Evolutionary conservation across 768 basidiomycete genomes (phyloP), one percentile per base, ranked within the genome.

Genomic region (Pulveroboletus sp.): DNA sequence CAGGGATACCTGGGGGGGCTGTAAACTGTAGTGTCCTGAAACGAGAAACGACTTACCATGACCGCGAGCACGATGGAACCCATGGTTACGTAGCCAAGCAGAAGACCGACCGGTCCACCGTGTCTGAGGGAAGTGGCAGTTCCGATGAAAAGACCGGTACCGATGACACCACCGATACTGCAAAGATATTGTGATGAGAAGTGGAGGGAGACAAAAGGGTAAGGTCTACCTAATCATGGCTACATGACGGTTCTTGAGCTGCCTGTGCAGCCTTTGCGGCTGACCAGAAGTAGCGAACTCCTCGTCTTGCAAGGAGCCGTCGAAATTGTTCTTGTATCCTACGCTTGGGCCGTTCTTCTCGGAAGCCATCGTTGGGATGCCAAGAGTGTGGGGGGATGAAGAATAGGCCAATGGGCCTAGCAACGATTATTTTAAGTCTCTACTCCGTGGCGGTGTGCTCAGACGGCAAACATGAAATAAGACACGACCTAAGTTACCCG

Each of bases 201-300:
- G 4, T 23, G 11, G 5, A 6, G 23, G 32, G 5, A 4, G 29
- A 7, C 27, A 29, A 12, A 20, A 31, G 8, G 40, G 22, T 6
- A 23, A 6, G 13, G 11, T 68, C 41, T 44, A 74, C 84, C 86
- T 87, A 56, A 89, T 89, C 86, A 89, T 88, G 43, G 87, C 84
- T 51, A 90, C 76, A 63, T 90, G 89, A 14, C 88, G 74, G 59
- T 86, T 88, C 65, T 86, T 86, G 55, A 86, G 70, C 65, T 86
- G 83, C 41, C 83, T 76, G 11, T 76, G 69, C 34, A 85, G 78
- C 37, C 24, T 53, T 0, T 40, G 47, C 5, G 43, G 45, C 3
- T 13, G 39, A n/a, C 2, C 0, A 8, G 45, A 10, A 12, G 49
- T 2, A 4, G 47, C 27, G 3, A 47, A 53, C 35, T 69, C 66